Percentiles rank a stretch among this genome's conserved stretches.
Evolutionary conservation across 129 eudicot genomes (phyloP).

Genomic region (Deinandra increscens): DNA sequence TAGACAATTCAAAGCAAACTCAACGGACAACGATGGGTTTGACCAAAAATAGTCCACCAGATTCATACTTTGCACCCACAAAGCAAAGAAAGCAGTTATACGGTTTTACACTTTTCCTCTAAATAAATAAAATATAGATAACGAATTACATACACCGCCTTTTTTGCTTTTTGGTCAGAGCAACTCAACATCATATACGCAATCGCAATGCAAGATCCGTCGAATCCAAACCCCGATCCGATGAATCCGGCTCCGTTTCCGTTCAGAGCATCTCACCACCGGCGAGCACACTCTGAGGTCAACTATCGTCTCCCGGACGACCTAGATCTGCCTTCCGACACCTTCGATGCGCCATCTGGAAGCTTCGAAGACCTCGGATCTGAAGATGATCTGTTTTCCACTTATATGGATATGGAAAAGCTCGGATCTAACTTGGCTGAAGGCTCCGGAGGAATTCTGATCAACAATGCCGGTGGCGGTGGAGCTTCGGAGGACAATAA

Average conservation of each 20-base stretch:
- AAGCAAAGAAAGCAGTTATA: slow-evolving; percentile 28
- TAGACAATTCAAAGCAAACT: no score
- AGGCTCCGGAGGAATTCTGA: slow-evolving; percentile 9
- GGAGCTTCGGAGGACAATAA: slow-evolving; percentile 24
- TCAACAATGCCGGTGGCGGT: slow-evolving; percentile 34
- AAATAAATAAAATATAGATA: slow-evolving; percentile 21
- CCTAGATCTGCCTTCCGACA: slow-evolving; percentile 62
- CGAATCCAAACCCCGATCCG: slow-evolving; percentile 40
- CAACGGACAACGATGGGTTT: no score
- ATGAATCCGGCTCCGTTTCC: slow-evolving; percentile 35
- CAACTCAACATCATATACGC: slow-evolving; percentile 1
- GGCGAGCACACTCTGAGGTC: slow-evolving; percentile 84
- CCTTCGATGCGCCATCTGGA: slow-evolving; percentile 58
- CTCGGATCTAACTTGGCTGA: slow-evolving; percentile 46
- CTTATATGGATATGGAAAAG: slow-evolving; percentile 76
- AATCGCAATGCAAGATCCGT: slow-evolving; percentile 56
- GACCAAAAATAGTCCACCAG: no score
- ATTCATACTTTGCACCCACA: background rate
- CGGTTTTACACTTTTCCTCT: slow-evolving; percentile 18
- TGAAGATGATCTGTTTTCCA: slow-evolving; percentile 72
- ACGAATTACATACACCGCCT: slow-evolving; percentile 20
- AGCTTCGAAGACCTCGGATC: slow-evolving; percentile 73
- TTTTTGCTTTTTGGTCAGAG: background rate
- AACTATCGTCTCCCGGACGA: slow-evolving; percentile 79
- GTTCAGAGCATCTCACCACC: slow-evolving; percentile 63